Evolutionary conservation across 257 asterid species (phyloP).

Genomic region (Nicotiana tomentosiformis): DNA sequence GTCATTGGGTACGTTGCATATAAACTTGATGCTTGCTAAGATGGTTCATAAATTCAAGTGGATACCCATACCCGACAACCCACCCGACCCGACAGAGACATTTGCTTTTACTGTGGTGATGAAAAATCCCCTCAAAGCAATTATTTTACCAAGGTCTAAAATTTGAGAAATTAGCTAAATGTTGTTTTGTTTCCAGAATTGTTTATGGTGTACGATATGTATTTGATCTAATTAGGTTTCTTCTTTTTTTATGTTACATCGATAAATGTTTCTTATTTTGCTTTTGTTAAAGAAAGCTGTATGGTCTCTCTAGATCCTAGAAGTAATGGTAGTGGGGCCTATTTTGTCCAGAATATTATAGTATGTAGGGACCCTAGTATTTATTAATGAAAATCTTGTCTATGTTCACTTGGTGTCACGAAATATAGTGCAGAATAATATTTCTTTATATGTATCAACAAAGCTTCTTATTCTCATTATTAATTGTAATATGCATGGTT

Average conservation of each 20-base stretch:
- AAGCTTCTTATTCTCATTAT: not conserved
- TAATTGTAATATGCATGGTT: not conserved
- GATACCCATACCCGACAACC: constrained; percentile 71
- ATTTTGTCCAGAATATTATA: not conserved
- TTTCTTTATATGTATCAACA: not conserved
- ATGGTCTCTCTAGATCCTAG: not conserved
- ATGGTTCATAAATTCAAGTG: constrained; percentile 88
- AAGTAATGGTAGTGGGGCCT: not conserved
- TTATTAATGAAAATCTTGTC: not conserved
- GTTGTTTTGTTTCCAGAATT: not conserved
- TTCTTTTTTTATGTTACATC: not conserved
- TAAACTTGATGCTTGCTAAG: constrained; percentile 55
- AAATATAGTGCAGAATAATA: not conserved
- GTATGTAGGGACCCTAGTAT: not conserved
- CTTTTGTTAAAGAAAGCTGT: not conserved
- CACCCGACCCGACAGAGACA: constrained; percentile 86
- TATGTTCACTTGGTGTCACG: not conserved
- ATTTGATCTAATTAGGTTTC: not conserved
- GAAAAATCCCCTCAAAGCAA: constrained; percentile 87
- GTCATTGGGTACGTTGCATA: constrained; percentile 74
- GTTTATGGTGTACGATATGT: not conserved
- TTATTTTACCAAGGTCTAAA: constrained; percentile 57
- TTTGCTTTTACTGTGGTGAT: constrained; percentile 86
- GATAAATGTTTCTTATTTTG: not conserved
- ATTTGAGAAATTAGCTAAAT: constrained; percentile 22